phyloP scores from a whole-genome alignment of 441 rosid species.

The Euphorbia neoarborescens region DNA sequence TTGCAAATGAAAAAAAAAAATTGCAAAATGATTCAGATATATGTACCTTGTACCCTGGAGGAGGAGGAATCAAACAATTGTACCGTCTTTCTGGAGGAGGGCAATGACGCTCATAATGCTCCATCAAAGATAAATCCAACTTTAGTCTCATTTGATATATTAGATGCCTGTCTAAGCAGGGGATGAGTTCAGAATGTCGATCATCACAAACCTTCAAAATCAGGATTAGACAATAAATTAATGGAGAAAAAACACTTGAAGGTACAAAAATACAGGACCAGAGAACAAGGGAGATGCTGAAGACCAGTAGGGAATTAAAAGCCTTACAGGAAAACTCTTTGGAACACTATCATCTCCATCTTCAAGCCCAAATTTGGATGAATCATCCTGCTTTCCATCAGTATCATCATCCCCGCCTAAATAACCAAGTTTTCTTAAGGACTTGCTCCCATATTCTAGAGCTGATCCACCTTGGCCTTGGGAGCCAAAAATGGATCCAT shows the following conservation, averaged over 20 bases:
- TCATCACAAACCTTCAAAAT: conserved; percentile 80
- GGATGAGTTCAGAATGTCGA: conserved; percentile 87
- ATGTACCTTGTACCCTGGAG: conserved; percentile 78
- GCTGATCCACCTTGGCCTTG: conserved; percentile 57
- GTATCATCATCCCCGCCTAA: conserved; percentile 71
- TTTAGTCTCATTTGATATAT: conserved; percentile 94
- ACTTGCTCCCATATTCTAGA: conserved; percentile 69
- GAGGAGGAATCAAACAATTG: conserved; percentile 98
- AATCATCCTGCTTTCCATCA: conserved; percentile 51
- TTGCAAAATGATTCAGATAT: background rate
- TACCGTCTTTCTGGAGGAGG: conserved; percentile 84
- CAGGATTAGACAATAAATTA: conserved; percentile 15
- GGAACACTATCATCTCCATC: conserved; percentile 46
- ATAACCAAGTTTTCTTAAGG: conserved; percentile 89
- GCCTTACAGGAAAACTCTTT: conserved; percentile 84
- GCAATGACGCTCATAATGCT: conserved; percentile 97
- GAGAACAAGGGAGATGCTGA: background rate
- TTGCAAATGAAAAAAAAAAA: background rate
- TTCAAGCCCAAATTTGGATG: conserved; percentile 37
- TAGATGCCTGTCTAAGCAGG: conserved; percentile 84
- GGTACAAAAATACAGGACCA: background rate
- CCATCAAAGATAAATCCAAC: conserved; percentile 91
- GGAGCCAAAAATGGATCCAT: conserved; percentile 56
- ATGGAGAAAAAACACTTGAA: background rate
- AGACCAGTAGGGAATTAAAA: conserved; percentile 5